These are phyloP conservation scores for Paracamarosporium sp. DNA, from an alignment of 2,329 filamentous ascomycete genomes.

Conservation along the genomic window DNA sequence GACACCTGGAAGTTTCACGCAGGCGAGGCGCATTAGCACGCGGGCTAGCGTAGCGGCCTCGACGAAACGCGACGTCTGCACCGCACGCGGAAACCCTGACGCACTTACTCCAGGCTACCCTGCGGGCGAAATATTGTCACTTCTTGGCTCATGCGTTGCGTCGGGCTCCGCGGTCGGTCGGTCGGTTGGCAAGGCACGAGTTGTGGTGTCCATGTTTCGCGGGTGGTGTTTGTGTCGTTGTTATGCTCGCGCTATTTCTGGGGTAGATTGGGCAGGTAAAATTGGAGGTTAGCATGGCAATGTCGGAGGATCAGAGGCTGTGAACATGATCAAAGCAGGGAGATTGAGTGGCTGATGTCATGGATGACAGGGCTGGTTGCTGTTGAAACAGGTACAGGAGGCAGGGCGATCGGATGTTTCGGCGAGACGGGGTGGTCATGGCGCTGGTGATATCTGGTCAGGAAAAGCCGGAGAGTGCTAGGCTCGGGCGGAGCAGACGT, in stretches of 20 bases:
- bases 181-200: not conserved
- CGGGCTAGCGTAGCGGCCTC: not conserved
- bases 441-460: too few species aligned
- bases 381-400: conserved; percentile 6
- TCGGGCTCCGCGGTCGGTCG: not conserved
- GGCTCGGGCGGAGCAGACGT: not conserved
- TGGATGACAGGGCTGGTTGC: conserved; percentile 6
- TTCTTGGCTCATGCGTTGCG: conserved; percentile 1
- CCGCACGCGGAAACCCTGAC: not conserved
- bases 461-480: too few species aligned
- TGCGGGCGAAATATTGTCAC: not conserved
- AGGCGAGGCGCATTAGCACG: conserved; percentile 1
- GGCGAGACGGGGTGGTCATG: not conserved
- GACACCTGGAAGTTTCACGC: not conserved
- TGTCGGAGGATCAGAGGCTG: not conserved
- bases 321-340: not conserved
- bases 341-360: conserved; percentile 8
- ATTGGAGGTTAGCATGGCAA: not conserved
- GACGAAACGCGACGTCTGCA: not conserved
- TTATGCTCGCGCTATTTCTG: not conserved
- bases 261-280: not conserved
- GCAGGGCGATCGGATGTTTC: conserved; percentile 5
- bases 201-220: not conserved
- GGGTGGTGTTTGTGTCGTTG: not conserved
- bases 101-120: not conserved